Evolutionary conservation across 2,329 filamentous ascomycete genomes (phyloP).

Genomic region (Ceratocystis destructans): DNA sequence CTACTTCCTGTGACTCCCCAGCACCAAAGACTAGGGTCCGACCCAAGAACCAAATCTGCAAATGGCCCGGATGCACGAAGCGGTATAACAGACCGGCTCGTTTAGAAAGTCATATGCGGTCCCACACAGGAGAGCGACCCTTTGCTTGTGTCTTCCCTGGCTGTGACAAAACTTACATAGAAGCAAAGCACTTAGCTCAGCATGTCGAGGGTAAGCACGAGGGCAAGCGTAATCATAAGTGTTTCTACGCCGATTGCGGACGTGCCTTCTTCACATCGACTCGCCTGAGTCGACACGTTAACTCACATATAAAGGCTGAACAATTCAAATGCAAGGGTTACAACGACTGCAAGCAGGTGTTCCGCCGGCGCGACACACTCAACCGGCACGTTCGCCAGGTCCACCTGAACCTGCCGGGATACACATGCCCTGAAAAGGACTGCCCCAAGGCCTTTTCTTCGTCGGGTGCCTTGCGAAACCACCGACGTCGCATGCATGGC

Average conservation of each 20-base stretch:
- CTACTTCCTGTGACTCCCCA: slow-evolving; percentile 25
- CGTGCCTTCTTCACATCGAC: slow-evolving; percentile 74
- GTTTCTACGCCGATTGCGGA: slow-evolving; percentile 56
- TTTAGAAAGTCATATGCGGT: slow-evolving; percentile 64
- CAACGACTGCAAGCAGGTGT: slow-evolving; percentile 58
- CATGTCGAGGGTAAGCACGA: slow-evolving; percentile 75
- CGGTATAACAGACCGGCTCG: slow-evolving; percentile 78
- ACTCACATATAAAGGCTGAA: slow-evolving; percentile 66
- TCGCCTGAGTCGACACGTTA: slow-evolving; percentile 59
- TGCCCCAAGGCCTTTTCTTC: slow-evolving; percentile 64
- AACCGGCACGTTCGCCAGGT: slow-evolving; percentile 67
- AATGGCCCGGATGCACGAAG: slow-evolving; percentile 60
- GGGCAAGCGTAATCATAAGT: slow-evolving; percentile 54
- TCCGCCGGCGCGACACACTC: slow-evolving; percentile 77
- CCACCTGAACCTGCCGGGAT: slow-evolving; percentile 60
- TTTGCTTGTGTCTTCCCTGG: slow-evolving; percentile 55
- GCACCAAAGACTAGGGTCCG: slow-evolving; percentile 43
- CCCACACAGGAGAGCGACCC: slow-evolving; percentile 72
- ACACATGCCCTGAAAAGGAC: slow-evolving; percentile 46
- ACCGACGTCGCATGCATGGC: slow-evolving; percentile 56
- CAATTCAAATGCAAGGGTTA: slow-evolving; percentile 60
- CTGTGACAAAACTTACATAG: slow-evolving; percentile 74
- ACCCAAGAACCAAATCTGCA: slow-evolving; percentile 50
- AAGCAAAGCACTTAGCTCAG: slow-evolving; percentile 72
- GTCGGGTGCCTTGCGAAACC: slow-evolving; percentile 54